These are phyloP conservation scores for Ophiocordyceps unilateralis DNA, from an alignment of 2,329 filamentous ascomycete species.

Conservation along the genomic window DNA sequence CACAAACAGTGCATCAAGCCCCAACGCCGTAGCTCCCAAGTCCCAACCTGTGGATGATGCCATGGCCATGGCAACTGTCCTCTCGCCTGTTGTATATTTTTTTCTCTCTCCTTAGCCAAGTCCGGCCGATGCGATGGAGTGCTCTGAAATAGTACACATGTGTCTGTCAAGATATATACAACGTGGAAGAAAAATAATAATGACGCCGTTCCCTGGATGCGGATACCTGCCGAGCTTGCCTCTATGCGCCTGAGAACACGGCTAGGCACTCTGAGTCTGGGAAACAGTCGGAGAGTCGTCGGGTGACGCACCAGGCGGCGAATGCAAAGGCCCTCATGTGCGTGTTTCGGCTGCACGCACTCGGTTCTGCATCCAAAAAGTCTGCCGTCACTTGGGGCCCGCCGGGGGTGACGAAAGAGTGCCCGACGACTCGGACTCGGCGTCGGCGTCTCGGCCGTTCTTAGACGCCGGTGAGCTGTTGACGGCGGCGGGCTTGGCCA, in stretches of 20 bases:
- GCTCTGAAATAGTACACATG: conserved; percentile 5
- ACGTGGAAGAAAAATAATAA: not conserved
- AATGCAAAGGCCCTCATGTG: no score
- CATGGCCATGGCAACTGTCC: conserved; percentile 1
- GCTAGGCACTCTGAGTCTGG: not conserved
- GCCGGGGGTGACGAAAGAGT: conserved; percentile 35
- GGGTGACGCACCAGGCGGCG: no score
- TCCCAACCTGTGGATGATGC: conserved; percentile 6
- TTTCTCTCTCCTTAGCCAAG: conserved; percentile 4
- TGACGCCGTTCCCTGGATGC: not conserved
- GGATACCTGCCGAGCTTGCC: not conserved
- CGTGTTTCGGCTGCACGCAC: no score
- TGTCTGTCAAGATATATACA: conserved; percentile 1
- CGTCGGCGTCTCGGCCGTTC: conserved; percentile 30
- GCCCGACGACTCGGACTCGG: conserved; percentile 38
- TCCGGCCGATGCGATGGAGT: conserved; percentile 4
- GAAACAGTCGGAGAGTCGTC: no score
- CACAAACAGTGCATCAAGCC: not conserved
- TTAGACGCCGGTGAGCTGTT: conserved; percentile 31
- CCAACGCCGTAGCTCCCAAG: conserved; percentile 6
- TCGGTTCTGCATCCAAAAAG: no score
- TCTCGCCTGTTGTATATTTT: conserved; percentile 1
- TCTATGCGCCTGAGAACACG: not conserved
- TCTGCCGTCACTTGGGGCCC: conserved; percentile 2
- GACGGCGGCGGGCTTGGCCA: conserved; percentile 28